Evolutionary conservation across 164 flowering plant species (phyloP).

Genomic region (Akebia trifoliata): DNA sequence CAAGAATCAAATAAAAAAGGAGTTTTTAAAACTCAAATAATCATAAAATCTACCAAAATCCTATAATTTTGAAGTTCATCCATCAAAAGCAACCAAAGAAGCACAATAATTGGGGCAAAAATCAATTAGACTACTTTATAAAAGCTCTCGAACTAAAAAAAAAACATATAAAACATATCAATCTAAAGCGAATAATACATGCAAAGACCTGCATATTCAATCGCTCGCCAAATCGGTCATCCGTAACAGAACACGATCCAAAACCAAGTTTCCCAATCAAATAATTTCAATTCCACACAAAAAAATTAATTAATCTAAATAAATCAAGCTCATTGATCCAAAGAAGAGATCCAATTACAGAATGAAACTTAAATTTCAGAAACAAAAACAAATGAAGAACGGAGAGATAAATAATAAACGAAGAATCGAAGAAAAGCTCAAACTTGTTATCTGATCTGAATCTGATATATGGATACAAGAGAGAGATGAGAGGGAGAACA

Average conservation of each 20-base stretch:
- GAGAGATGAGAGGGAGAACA: not conserved
- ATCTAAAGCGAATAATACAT: not conserved
- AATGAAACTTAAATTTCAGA: not conserved
- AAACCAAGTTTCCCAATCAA: not conserved
- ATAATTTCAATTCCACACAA: not conserved
- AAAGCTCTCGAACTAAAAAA: not conserved
- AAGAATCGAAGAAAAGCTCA: not conserved
- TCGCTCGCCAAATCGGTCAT: not conserved
- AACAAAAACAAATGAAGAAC: not conserved
- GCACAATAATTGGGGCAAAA: not conserved
- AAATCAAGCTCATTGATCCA: not conserved
- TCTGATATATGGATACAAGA: not conserved
- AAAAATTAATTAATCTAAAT: not conserved
- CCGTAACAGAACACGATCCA: not conserved
- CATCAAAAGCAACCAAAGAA: not conserved
- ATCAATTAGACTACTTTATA: constrained; percentile 1
- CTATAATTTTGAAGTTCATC: not conserved
- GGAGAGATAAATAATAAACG: not conserved
- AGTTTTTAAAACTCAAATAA: not conserved
- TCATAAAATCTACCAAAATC: not conserved
- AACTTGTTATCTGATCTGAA: no score
- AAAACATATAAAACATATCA: no score
- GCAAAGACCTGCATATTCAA: not conserved
- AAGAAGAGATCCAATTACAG: not conserved
- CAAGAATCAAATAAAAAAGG: not conserved